Conservation (phyloP, 257 asterid species). For the Datura wrightii region DNA sequence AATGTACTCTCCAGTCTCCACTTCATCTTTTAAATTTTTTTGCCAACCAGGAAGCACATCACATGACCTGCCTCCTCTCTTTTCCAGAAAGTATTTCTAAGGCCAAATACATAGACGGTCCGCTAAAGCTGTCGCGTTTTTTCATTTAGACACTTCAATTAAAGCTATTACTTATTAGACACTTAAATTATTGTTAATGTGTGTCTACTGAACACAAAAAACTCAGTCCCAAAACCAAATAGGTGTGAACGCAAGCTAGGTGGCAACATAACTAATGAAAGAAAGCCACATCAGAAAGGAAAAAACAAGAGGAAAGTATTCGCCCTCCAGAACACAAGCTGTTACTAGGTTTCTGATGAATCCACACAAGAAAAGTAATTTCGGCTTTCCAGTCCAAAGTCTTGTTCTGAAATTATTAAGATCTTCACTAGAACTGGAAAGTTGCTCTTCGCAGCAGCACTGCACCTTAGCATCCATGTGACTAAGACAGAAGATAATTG, state of each 20-base stretch:
- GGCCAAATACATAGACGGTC: background rate
- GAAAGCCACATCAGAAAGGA: too few relatives aligned
- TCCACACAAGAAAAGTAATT: background rate
- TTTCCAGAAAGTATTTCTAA: background rate
- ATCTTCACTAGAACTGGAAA: background rate
- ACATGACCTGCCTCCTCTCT: background rate
- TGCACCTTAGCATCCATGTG: background rate
- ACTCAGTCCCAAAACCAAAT: too few relatives aligned
- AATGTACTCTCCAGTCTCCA: constrained; percentile 6
- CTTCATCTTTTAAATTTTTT: background rate
- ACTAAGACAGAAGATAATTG: background rate
- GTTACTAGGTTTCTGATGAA: background rate
- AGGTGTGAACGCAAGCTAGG: too few relatives aligned
- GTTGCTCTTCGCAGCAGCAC: background rate
- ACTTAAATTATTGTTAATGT: background rate
- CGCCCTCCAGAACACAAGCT: too few relatives aligned
- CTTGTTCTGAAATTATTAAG: background rate
- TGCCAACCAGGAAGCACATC: background rate
- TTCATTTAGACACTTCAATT: background rate
- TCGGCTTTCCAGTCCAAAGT: background rate
- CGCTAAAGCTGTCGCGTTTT: background rate
- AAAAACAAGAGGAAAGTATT: too few relatives aligned
- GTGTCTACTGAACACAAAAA: background rate
- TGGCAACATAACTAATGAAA: too few relatives aligned
- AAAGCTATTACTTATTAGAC: background rate